phyloP scores from a whole-genome alignment of 495 filamentous ascomycete species.

The Mytilinidion resinicola region DNA sequence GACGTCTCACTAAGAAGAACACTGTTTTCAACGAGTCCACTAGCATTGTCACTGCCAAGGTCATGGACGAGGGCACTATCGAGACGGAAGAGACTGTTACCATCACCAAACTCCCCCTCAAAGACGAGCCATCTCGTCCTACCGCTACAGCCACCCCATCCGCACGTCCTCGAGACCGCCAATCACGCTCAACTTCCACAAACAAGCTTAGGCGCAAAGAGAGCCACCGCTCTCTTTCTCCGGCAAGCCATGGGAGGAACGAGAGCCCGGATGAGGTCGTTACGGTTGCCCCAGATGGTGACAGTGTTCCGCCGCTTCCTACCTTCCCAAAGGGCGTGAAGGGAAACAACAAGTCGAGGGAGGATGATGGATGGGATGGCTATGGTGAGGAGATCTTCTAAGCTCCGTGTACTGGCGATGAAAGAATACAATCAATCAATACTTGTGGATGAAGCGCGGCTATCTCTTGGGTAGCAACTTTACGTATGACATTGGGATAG shows the following conservation, averaged over 20 bases:
- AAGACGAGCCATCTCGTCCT: constrained; percentile 18
- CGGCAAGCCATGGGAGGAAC: neutral
- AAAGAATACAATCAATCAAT: too few species aligned
- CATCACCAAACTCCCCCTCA: constrained; percentile 11
- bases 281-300: constrained; percentile 24
- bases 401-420: neutral
- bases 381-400: constrained; percentile 24
- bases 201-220: constrained; percentile 14
- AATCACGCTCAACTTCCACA: neutral
- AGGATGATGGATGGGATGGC: constrained; percentile 17
- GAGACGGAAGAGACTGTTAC: constrained; percentile 15
- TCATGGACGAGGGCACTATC: neutral
- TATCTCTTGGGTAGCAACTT: too few species aligned
- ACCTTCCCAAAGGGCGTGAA: constrained; percentile 12
- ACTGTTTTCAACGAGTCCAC: neutral
- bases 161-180: neutral
- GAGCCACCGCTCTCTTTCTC: constrained; percentile 4
- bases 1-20: neutral
- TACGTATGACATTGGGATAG: too few species aligned
- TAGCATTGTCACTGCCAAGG: neutral
- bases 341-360: constrained; percentile 10
- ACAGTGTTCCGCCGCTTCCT: constrained; percentile 22
- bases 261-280: constrained; percentile 17
- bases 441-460: too few species aligned
- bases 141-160: constrained; percentile 20